Evolutionary conservation across 2,329 filamentous ascomycete genomes (phyloP).

Genomic region (Neofusicoccum sp.): DNA sequence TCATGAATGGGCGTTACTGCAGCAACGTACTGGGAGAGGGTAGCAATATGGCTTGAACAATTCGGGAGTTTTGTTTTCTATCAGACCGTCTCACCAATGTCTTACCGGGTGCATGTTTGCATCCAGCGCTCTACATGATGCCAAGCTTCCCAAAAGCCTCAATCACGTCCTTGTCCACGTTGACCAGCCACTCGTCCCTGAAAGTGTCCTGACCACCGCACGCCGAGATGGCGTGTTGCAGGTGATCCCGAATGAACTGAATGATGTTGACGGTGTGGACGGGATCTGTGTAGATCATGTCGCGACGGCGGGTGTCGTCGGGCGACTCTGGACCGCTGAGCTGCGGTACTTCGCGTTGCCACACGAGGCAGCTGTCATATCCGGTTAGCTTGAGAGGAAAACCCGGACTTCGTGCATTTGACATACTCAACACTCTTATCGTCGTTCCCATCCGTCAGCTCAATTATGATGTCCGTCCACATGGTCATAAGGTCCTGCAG

Average conservation of each 20-base stretch:
- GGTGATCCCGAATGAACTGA: slow-evolving; percentile 61
- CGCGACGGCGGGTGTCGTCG: slow-evolving; percentile 47
- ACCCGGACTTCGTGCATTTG: too few species aligned
- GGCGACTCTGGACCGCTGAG: slow-evolving; percentile 38
- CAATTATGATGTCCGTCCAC: slow-evolving; percentile 69
- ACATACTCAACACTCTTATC: slow-evolving; percentile 42
- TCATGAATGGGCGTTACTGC: too few species aligned
- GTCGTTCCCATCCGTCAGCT: slow-evolving; percentile 62
- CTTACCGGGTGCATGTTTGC: not conserved
- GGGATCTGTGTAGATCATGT: slow-evolving; percentile 60
- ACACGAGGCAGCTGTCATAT: slow-evolving; percentile 41
- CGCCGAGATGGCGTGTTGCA: slow-evolving; percentile 58
- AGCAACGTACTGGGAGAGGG: too few species aligned
- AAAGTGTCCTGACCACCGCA: slow-evolving; percentile 66
- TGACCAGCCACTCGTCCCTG: slow-evolving; percentile 65
- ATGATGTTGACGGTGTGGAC: slow-evolving; percentile 66
- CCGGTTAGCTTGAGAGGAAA: not conserved
- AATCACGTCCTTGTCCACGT: slow-evolving; percentile 72
- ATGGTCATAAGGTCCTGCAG: slow-evolving; percentile 73
- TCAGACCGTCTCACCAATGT: too few species aligned
- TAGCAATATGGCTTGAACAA: too few species aligned
- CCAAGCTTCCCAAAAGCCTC: slow-evolving; percentile 54
- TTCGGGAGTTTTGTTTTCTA: too few species aligned
- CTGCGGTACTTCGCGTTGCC: slow-evolving; percentile 32
- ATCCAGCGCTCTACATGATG: slow-evolving; percentile 28